Base-by-base conservation (phyloP, 1,284 basidiomycete species). In the Phlebopus sp. region DNA sequence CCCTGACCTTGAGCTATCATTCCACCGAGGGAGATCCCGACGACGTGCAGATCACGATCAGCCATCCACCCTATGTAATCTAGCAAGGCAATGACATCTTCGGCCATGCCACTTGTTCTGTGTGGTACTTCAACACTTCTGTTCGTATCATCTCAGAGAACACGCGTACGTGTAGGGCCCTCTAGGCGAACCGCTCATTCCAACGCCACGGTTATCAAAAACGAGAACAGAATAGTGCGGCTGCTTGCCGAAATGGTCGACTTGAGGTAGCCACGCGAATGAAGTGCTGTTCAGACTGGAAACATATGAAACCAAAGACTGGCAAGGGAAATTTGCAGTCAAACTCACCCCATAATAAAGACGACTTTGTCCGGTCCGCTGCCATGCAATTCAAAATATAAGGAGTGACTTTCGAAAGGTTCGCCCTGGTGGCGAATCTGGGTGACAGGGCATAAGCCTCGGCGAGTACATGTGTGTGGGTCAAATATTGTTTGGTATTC, bases 131-230 rank as follows among this genome's bases (percentile, higher is more conserved):
- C n/a, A n/a, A n/a, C n/a, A n/a, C n/a, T n/a, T n/a, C n/a, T n/a
- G n/a, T n/a, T n/a, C n/a, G n/a, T n/a, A n/a, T n/a, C n/a, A n/a
- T n/a, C n/a, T n/a, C n/a, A n/a, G 15, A 35, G 25, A 59, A 7
- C 18, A 23, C 8, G 55, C 63, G 30, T 55, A 79, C 77, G 74
- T 71, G 65, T 90, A 90, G 1, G 86, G 86, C 3, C 87, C 88
- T 39, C 69, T 65, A 0, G 91, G 90, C 17, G 79, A 73, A 17
- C 78, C 81, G 40, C 84, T 87, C 60, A 90, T 81, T 5, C 92
- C 90, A 2, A 90, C 90, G 1, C 92, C 92, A 31, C 91, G 77
- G 60, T 96, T 94, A 64, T 96, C 92, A 56, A 93, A 89, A 1
- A 92, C 89, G 2, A 95, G 72, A 6, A 82, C 71, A 0, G 82